A percentile compares a stretch with the other conserved stretches of the same genome.
Evolutionary conservation across 257 asterid species (phyloP).

Genomic region (Lycium barbarum): DNA sequence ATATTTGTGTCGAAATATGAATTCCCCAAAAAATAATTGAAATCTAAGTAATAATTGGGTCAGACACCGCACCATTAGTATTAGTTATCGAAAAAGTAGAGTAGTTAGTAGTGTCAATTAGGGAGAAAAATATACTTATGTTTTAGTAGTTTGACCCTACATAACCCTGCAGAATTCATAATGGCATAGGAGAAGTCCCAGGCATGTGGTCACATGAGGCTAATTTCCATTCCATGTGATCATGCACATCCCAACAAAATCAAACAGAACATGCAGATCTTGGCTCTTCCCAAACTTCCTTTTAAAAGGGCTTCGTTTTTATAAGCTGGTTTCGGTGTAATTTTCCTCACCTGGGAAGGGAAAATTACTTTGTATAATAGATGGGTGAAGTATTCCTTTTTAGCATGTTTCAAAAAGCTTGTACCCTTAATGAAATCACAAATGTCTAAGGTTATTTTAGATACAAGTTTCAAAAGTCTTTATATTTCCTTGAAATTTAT

Average conservation of each 20-base stretch:
- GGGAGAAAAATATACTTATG: constrained; percentile 41
- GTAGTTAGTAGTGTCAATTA: constrained; percentile 31
- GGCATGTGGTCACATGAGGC: constrained; percentile 82
- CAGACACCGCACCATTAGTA: not conserved
- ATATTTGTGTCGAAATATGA: not conserved
- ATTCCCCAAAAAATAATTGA: no score
- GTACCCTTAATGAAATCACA: no score
- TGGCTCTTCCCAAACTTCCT: constrained; percentile 41
- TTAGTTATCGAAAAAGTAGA: constrained; percentile 18
- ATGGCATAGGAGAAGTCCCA: constrained; percentile 56
- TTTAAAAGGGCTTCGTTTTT: not conserved
- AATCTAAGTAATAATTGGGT: not conserved
- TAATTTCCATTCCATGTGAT: constrained; percentile 65
- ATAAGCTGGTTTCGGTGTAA: constrained; percentile 3
- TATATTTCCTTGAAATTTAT: no score
- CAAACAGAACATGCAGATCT: constrained; percentile 32
- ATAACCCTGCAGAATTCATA: constrained; percentile 34
- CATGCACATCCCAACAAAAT: constrained; percentile 48
- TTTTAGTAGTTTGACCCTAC: constrained; percentile 39
- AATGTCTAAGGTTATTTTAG: no score
- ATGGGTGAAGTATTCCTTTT: no score
- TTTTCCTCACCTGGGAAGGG: constrained; percentile 40
- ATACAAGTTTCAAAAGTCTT: no score
- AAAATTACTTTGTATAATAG: not conserved
- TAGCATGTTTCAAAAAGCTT: not conserved